A percentile compares a stretch with the other conserved stretches of the same genome.
These are phyloP conservation scores for Solanum sejunctum DNA, from an alignment of 257 asterid species.

Conservation along the genomic window DNA sequence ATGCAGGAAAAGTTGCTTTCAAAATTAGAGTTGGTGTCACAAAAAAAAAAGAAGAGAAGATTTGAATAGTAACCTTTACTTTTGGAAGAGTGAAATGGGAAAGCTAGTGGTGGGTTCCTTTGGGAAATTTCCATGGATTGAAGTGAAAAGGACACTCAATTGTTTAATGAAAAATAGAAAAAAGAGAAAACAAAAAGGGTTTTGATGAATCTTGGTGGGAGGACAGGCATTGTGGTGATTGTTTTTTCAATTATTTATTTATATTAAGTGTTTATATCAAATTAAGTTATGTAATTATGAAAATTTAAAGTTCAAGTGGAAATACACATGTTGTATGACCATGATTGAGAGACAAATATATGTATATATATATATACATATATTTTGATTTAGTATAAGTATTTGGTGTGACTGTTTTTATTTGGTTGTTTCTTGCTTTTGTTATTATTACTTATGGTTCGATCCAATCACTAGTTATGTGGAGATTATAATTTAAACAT, in stretches of 20 bases:
- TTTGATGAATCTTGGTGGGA: slow-evolving; percentile 54
- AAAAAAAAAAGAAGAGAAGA: neutral
- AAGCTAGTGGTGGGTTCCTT: slow-evolving; percentile 4
- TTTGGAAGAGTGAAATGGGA: slow-evolving; percentile 13
- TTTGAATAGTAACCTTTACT: slow-evolving; percentile 22
- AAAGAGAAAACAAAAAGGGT: neutral
- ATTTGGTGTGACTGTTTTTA: neutral
- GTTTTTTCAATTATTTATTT: neutral
- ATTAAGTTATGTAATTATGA: neutral
- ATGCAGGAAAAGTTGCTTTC: neutral
- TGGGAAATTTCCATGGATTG: slow-evolving; percentile 2
- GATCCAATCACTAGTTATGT: neutral
- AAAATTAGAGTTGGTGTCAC: neutral
- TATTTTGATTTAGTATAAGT: neutral
- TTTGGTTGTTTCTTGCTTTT: neutral
- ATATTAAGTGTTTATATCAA: neutral
- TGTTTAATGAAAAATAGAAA: slow-evolving; percentile 14
- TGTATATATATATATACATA: neutral
- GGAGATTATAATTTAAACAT: neutral
- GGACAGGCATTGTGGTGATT: slow-evolving; percentile 34
- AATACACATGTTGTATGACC: neutral
- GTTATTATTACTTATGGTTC: neutral
- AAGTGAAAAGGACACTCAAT: slow-evolving; percentile 17
- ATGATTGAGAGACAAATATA: neutral
- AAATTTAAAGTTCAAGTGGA: neutral